Conservation (phyloP, 1,139 yeast genomes). For the Candida sp. region DNA sequence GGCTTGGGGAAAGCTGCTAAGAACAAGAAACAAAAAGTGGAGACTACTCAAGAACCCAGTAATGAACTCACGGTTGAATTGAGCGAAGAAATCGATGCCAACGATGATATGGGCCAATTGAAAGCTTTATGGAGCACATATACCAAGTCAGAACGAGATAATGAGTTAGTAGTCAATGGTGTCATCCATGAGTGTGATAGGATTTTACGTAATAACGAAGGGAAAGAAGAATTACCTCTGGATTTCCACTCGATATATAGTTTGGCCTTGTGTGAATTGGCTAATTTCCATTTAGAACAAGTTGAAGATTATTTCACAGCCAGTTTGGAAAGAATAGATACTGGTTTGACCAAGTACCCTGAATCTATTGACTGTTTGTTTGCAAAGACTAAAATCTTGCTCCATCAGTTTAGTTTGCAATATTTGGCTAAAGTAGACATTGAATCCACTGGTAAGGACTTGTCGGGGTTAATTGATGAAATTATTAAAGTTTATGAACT, state of each 20-base stretch:
- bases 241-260: conserved; percentile 75
- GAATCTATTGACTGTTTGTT: conserved; percentile 45
- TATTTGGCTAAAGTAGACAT: conserved; percentile 36
- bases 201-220: conserved; percentile 50
- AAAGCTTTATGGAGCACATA: conserved; percentile 68
- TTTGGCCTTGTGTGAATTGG: conserved; percentile 64
- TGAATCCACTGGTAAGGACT: conserved; percentile 22
- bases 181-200: conserved; percentile 91
- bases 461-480: conserved; percentile 35
- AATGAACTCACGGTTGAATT: conserved; percentile 66
- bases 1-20: conserved; percentile 73
- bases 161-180: conserved; percentile 72
- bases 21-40: conserved; percentile 37
- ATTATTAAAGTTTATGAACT: conserved; percentile 41
- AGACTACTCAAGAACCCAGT: conserved; percentile 14
- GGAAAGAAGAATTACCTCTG: conserved; percentile 41
- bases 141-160: conserved; percentile 50
- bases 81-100: conserved; percentile 66
- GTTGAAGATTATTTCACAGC: conserved; percentile 60
- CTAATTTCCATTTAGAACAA: conserved; percentile 47
- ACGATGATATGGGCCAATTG: conserved; percentile 75
- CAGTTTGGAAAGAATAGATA: conserved; percentile 65
- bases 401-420: conserved; percentile 52
- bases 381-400: conserved; percentile 52
- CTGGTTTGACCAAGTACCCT: conserved; percentile 53